These are phyloP conservation scores for Puccinia coronata DNA, from an alignment of 1,284 basidiomycete species.

Conservation along the genomic window DNA sequence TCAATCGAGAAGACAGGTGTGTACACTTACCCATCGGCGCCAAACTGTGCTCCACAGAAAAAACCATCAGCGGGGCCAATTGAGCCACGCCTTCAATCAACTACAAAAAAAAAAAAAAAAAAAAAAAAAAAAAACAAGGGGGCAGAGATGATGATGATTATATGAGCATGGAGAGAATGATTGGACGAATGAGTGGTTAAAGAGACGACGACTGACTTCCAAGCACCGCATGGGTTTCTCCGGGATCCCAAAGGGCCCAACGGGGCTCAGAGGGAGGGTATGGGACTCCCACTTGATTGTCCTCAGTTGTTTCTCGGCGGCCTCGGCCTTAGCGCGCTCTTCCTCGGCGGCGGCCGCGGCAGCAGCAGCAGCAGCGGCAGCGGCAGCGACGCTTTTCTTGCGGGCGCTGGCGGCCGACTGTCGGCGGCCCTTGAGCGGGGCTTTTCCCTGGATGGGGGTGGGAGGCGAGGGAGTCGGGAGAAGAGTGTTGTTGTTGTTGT, in stretches of 20 bases:
- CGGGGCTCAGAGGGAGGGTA: slow-evolving; percentile 25
- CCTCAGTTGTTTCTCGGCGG: neutral
- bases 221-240: slow-evolving; percentile 50
- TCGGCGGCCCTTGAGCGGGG: neutral
- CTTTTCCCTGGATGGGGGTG: slow-evolving; percentile 18
- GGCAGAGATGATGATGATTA: too few relatives aligned
- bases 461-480: slow-evolving; percentile 1
- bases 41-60: slow-evolving; percentile 35
- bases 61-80: slow-evolving; percentile 39
- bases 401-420: neutral
- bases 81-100: slow-evolving; percentile 48
- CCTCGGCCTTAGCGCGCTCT: slow-evolving; percentile 21
- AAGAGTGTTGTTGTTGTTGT: neutral
- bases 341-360: slow-evolving; percentile 5
- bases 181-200: too few relatives aligned
- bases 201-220: slow-evolving; percentile 34
- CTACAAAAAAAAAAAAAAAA: slow-evolving; percentile 13
- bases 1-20: neutral
- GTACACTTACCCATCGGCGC: slow-evolving; percentile 37
- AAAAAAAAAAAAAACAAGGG: neutral
- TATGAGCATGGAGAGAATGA: too few relatives aligned
- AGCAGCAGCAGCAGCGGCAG: slow-evolving; percentile 4
- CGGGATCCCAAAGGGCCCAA: slow-evolving; percentile 42
- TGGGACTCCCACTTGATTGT: slow-evolving; percentile 39
- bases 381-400: slow-evolving; percentile 20